phyloP scores from a whole-genome alignment of 2,329 filamentous ascomycete species.

The Paraphoma sp. region DNA sequence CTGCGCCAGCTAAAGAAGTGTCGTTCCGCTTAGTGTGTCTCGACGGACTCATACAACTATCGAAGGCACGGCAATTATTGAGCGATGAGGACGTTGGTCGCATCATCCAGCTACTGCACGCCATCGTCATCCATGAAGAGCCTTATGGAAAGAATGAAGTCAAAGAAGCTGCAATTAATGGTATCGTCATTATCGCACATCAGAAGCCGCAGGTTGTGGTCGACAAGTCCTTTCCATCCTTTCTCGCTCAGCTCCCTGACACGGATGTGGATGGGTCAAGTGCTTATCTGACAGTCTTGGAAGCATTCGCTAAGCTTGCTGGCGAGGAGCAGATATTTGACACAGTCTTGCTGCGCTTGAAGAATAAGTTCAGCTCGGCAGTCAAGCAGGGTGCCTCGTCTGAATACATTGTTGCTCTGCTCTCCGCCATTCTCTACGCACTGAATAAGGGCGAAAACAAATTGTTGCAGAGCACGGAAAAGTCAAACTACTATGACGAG shows the following conservation, averaged over 20 bases:
- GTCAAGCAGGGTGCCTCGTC: conserved; percentile 59
- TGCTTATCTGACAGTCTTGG: conserved; percentile 63
- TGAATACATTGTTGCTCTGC: conserved; percentile 64
- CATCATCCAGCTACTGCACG: conserved; percentile 66
- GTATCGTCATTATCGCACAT: conserved; percentile 66
- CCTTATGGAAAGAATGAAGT: conserved; percentile 63
- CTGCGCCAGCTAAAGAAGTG: conserved; percentile 55
- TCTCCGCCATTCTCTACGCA: conserved; percentile 68
- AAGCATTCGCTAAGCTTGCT: conserved; percentile 69
- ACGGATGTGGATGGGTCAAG: conserved; percentile 54
- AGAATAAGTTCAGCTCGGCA: conserved; percentile 67
- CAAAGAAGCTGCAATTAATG: conserved; percentile 64
- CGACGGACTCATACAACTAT: conserved; percentile 53
- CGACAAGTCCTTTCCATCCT: conserved; percentile 69
- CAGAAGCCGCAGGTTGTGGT: conserved; percentile 68
- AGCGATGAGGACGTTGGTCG: conserved; percentile 52
- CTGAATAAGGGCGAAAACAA: conserved; percentile 63
- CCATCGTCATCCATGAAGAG: conserved; percentile 66
- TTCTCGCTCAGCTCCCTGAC: conserved; percentile 69
- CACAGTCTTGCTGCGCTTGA: conserved; percentile 66
- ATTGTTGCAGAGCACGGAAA: conserved; percentile 52
- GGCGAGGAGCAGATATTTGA: conserved; percentile 68
- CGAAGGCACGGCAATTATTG: conserved; percentile 50
- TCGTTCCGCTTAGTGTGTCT: conserved; percentile 57
- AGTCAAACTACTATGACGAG: conserved; percentile 54